Evolutionary conservation across 768 basidiomycete species (phyloP).

Genomic region (Pulveroboletus sp.): DNA sequence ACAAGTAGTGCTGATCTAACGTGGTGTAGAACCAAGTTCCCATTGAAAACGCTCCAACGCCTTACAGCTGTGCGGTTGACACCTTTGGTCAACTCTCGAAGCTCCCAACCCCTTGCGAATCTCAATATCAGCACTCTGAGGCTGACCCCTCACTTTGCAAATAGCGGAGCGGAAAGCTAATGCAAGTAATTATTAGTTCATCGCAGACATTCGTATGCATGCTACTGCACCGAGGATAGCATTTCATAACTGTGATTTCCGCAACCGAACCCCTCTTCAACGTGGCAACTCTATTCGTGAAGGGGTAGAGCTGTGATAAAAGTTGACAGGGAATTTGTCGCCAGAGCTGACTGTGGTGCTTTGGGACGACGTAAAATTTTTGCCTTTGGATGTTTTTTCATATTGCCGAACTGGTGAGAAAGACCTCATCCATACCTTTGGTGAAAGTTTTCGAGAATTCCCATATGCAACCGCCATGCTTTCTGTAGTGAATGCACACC

Average conservation of each 20-base stretch:
- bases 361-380: slow-evolving; percentile 31
- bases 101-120: slow-evolving; percentile 31
- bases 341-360: not conserved
- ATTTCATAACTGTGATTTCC: not conserved
- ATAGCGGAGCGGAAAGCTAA: slow-evolving; percentile 19
- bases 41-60: slow-evolving; percentile 84
- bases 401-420: not conserved
- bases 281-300: slow-evolving; percentile 9
- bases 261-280: not conserved
- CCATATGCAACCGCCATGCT: slow-evolving; percentile 79
- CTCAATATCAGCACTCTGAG: slow-evolving; percentile 29
- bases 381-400: slow-evolving; percentile 26
- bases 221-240: not conserved
- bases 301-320: slow-evolving; percentile 55
- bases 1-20: not conserved
- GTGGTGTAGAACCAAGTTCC: slow-evolving; percentile 79
- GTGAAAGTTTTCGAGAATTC: slow-evolving; percentile 46
- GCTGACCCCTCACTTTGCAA: slow-evolving; percentile 11
- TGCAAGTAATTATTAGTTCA: not conserved
- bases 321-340: slow-evolving; percentile 35
- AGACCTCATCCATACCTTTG: slow-evolving; percentile 44
- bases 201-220: not conserved
- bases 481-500: slow-evolving; percentile 80
- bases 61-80: slow-evolving; percentile 58
- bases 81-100: slow-evolving; percentile 27